Evolutionary conservation across 768 basidiomycete genomes (phyloP), one percentile per base, ranked within the genome.

Genomic region (Pilatotrama ljubarskyi): DNA sequence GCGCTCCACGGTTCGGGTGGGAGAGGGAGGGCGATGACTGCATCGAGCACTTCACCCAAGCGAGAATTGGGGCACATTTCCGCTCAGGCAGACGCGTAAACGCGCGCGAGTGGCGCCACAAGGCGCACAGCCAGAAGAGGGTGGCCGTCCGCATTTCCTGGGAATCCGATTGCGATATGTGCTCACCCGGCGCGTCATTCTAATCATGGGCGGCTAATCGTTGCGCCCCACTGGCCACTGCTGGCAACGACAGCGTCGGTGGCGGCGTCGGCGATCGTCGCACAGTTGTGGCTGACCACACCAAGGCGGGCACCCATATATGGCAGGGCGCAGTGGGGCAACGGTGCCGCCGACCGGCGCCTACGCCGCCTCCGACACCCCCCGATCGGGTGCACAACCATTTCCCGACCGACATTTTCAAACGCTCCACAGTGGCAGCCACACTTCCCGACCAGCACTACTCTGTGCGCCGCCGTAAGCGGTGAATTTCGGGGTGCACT

Each of bases 61-160:
- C 22, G 54, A 55, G 55, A 57, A 57, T 26, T 57, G 55, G 55
- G 55, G 55, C 38, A 24, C 54, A 20, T 40, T 51, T 24, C 42
- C 8, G 24, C 17, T 14, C 18, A 32, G 13, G 41, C 14, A 25
- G 18, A 29, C 41, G 41, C 26, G 32, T 29, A 44, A 20, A 24
- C 38, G 36, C 22, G 10, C 13, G 38, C 37, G 11, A 37, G 51
- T 55, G 54, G 54, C 36, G 54, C 54, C 44, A 55, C 43, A 29
- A 55, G 9, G 42, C 43, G 53, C 53, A 37, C 43, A 44, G 42
- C 10, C 35, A 20, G 20, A 18, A 17, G 11, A 18, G n/a, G 0
- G 7, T 5, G 32, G n/a, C n/a, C n/a, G n/a, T n/a, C 17, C n/a
- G 3, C 10, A 43, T 29, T 49, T 29, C 13, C 43, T 20, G 5